A percentile compares a stretch with the other conserved stretches of the same genome.
Conservation (phyloP, 495 filamentous ascomycete genomes). For the Entonaema liquescens region DNA sequence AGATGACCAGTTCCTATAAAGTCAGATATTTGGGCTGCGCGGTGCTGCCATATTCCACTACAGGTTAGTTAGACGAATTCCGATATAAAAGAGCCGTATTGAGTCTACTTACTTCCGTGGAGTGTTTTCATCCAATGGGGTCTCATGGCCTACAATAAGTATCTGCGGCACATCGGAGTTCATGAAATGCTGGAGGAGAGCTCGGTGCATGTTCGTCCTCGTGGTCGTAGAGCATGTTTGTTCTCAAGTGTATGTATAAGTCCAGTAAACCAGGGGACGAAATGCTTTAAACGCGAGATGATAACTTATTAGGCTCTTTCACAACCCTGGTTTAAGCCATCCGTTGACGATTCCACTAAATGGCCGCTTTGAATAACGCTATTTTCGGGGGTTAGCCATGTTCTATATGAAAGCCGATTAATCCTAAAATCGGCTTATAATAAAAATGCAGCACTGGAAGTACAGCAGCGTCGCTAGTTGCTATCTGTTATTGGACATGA, state of each 20-base stretch:
- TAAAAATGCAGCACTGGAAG: constrained; percentile 6
- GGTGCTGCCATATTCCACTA: constrained; percentile 24
- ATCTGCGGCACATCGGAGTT: constrained; percentile 8
- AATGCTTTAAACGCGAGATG: neutral
- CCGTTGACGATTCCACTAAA: neutral
- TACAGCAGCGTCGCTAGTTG: neutral
- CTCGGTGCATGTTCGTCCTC: constrained; percentile 17
- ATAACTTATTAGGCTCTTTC: neutral
- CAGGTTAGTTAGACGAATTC: constrained; percentile 5
- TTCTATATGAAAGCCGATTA: constrained; percentile 5
- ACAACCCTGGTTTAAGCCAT: neutral
- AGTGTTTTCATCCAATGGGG: neutral
- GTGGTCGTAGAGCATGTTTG: constrained; percentile 2
- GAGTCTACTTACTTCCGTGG: constrained; percentile 14
- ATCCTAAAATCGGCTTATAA: constrained; percentile 1
- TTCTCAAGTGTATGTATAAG: neutral
- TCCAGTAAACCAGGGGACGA: neutral
- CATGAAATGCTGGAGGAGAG: constrained; percentile 22
- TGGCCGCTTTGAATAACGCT: neutral
- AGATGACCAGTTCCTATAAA: constrained; percentile 21
- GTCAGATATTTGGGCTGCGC: constrained; percentile 6
- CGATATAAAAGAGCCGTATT: neutral
- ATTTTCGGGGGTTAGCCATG: neutral
- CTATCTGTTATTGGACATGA: neutral
- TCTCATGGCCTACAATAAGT: constrained; percentile 8